Conservation (phyloP, 306 rosid genomes). For the Malus sylvestris region DNA sequence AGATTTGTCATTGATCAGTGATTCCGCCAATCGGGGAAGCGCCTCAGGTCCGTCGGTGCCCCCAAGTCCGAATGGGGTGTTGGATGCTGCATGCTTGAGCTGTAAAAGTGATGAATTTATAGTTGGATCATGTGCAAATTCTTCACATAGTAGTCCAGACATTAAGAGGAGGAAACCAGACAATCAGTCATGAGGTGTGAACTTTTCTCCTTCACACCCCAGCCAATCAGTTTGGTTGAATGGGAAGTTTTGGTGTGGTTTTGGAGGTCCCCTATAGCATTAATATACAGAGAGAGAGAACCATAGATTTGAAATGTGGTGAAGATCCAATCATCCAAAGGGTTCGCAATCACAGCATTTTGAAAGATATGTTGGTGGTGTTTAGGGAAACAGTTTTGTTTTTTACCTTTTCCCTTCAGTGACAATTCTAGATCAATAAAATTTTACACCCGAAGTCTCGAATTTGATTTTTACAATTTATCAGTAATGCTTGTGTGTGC, state of each 20-base stretch:
- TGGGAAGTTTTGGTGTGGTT: constrained; percentile 46
- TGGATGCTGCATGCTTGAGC: constrained; percentile 59
- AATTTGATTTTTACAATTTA: not conserved
- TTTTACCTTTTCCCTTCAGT: not conserved
- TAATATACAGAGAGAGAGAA: not conserved
- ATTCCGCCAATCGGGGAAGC: constrained; percentile 23
- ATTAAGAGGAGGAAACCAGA: constrained; percentile 36
- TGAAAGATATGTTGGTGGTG: not conserved
- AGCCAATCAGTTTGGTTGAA: constrained; percentile 53
- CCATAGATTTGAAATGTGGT: constrained; percentile 24
- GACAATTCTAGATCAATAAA: not conserved
- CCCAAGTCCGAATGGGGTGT: constrained; percentile 62
- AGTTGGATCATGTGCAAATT: constrained; percentile 40
- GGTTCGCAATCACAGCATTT: not conserved
- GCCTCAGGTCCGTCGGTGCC: constrained; percentile 38
- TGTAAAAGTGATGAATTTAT: constrained; percentile 47
- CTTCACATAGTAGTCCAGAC: constrained; percentile 33
- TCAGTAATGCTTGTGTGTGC: too few species aligned
- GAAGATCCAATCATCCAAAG: constrained; percentile 6
- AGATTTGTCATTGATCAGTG: constrained; percentile 29
- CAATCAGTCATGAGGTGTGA: constrained; percentile 39
- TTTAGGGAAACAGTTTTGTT: not conserved
- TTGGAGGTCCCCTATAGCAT: constrained; percentile 16
- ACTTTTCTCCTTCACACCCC: constrained; percentile 31
- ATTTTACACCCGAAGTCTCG: not conserved